Evolutionary conservation across 2,329 filamentous ascomycete species (phyloP).

Genomic region (Trichoderma cornu-damae): DNA sequence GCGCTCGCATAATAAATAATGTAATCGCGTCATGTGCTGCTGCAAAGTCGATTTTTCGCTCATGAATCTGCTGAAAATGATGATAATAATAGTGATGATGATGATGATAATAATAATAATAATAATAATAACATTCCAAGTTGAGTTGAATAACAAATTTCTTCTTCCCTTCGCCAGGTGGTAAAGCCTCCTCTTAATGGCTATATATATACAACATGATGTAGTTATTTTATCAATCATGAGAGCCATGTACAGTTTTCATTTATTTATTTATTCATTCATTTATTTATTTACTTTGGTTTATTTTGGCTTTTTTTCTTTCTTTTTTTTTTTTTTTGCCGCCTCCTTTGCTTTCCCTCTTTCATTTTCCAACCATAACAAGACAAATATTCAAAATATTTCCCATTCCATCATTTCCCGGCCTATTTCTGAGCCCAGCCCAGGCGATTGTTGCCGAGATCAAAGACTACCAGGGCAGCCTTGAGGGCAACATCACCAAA

Average conservation of each 20-base stretch:
- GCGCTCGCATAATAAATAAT: no score
- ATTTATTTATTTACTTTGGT: no score
- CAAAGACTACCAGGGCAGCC: slow-evolving; percentile 53
- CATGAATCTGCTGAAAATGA: no score
- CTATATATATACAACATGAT: slow-evolving; percentile 13
- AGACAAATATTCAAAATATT: no score
- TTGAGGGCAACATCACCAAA: slow-evolving; percentile 58
- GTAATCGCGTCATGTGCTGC: no score
- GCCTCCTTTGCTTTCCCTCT: not conserved
- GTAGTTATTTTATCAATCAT: slow-evolving; percentile 9
- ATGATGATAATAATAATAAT: no score
- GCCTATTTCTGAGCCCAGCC: slow-evolving; percentile 31
- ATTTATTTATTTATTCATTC: no score
- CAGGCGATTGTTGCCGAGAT: slow-evolving; percentile 49
- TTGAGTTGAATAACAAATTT: no score
- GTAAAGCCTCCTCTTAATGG: not conserved
- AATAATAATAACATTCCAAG: no score
- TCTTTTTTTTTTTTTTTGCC: not conserved
- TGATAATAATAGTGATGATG: no score
- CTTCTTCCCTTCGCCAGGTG: slow-evolving; percentile 1
- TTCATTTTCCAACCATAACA: no score
- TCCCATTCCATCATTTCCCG: not conserved
- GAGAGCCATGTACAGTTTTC: not conserved
- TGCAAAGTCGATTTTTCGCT: no score
- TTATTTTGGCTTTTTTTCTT: not conserved